Percentiles rank a stretch among this genome's conserved stretches.
Conservation (phyloP, 768 basidiomycete genomes). For the Naganishia friedmannii region DNA sequence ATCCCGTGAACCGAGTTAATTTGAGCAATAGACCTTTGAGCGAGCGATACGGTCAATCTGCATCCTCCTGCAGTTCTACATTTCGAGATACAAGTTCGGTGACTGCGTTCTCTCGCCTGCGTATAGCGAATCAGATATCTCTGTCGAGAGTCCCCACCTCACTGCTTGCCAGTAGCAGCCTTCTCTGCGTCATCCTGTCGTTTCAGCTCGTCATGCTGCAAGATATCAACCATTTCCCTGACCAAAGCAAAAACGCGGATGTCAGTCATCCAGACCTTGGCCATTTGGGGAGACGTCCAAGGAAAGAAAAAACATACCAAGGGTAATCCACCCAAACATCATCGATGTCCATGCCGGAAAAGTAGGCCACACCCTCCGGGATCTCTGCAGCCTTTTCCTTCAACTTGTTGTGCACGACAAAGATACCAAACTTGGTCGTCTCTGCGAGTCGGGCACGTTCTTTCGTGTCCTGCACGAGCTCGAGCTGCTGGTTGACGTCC, state of each 20-base stretch:
- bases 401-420: conserved; percentile 65
- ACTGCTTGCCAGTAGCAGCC: conserved; percentile 20
- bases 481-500: conserved; percentile 63
- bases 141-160: not conserved
- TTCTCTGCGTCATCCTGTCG: conserved; percentile 30
- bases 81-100: not conserved
- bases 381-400: conserved; percentile 78
- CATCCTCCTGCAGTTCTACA: no score
- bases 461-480: conserved; percentile 63
- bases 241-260: not conserved
- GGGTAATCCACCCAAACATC: conserved; percentile 55
- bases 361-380: conserved; percentile 69
- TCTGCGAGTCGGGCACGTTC: conserved; percentile 71
- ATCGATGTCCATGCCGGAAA: conserved; percentile 66
- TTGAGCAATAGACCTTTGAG: not conserved
- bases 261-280: not conserved
- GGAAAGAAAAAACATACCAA: conserved; percentile 38
- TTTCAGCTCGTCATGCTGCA: conserved; percentile 34
- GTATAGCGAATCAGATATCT: not conserved
- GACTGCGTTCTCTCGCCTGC: not conserved
- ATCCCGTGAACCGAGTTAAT: no score
- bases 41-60: not conserved
- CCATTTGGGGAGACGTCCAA: not conserved
- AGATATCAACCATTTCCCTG: conserved; percentile 35
- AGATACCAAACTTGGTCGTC: conserved; percentile 80